phyloP scores from a whole-genome alignment of 2,329 filamentous ascomycete genomes.

The Cladosporium sp. region DNA sequence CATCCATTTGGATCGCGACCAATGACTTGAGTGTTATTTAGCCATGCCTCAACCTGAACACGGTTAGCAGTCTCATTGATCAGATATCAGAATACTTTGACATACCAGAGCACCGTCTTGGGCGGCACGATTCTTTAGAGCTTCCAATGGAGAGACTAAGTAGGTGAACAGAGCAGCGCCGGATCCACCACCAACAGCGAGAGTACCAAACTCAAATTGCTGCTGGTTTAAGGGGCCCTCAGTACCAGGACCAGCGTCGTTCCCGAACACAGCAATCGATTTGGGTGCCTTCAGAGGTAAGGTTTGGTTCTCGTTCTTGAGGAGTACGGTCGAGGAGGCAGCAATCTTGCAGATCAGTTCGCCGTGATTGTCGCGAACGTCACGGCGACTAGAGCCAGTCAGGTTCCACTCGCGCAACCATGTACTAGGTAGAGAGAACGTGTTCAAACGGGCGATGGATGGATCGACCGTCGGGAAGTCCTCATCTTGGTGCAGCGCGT shows the following conservation, averaged over 20 bases:
- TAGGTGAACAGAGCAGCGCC: constrained; percentile 42
- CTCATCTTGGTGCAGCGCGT: constrained; percentile 66
- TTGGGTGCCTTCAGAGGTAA: constrained; percentile 52
- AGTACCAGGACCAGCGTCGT: constrained; percentile 55
- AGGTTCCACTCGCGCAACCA: constrained; percentile 46
- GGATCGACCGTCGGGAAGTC: constrained; percentile 40
- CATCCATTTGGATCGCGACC: constrained; percentile 27
- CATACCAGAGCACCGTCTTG: constrained; percentile 36
- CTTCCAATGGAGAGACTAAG: constrained; percentile 44
- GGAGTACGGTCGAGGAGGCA: constrained; percentile 59
- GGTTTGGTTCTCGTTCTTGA: constrained; percentile 63
- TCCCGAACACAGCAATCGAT: constrained; percentile 42
- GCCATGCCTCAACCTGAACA: constrained; percentile 53
- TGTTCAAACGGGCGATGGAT: background rate
- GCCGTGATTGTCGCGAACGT: constrained; percentile 57
- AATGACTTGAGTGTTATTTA: constrained; percentile 38
- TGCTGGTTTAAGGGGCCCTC: constrained; percentile 54
- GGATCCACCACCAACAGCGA: constrained; percentile 43
- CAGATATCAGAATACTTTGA: constrained; percentile 21
- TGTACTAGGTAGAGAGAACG: background rate
- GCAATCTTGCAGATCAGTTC: constrained; percentile 54
- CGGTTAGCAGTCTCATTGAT: background rate
- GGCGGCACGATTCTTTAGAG: constrained; percentile 37
- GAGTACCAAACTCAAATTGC: constrained; percentile 53
- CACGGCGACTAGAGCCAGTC: constrained; percentile 51